phyloP scores from a whole-genome alignment of 1,284 basidiomycete species.

The Ceratobasidium sp. region DNA sequence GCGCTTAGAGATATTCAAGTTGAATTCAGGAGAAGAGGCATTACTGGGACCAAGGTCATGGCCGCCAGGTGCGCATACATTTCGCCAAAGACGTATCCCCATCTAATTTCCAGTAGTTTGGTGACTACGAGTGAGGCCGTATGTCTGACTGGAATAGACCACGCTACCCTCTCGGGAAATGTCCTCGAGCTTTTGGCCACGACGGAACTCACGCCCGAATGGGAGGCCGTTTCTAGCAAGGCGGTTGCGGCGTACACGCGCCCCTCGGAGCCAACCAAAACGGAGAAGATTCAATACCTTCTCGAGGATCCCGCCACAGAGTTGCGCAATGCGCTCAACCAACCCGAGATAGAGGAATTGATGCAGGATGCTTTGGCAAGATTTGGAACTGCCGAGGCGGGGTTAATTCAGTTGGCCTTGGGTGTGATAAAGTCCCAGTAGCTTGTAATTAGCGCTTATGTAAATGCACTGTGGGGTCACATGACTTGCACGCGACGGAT shows the following conservation, averaged over 20 bases:
- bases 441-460: constrained; percentile 27
- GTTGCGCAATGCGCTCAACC: constrained; percentile 41
- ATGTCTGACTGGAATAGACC: constrained; percentile 44
- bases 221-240: constrained; percentile 41
- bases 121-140: constrained; percentile 46
- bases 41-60: constrained; percentile 45
- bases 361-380: constrained; percentile 45
- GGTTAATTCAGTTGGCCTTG: constrained; percentile 44
- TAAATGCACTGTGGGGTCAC: constrained; percentile 20
- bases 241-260: constrained; percentile 43
- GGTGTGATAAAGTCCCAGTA: constrained; percentile 33
- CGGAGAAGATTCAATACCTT: constrained; percentile 40
- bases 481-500: constrained; percentile 37
- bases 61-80: constrained; percentile 46
- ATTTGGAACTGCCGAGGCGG: constrained; percentile 45
- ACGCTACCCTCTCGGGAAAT: constrained; percentile 45
- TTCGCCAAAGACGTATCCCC: neutral
- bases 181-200: constrained; percentile 43
- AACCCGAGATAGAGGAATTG: constrained; percentile 41
- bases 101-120: constrained; percentile 40
- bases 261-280: constrained; percentile 14
- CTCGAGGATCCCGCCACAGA: constrained; percentile 41
- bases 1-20: constrained; percentile 45
- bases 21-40: constrained; percentile 41
- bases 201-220: constrained; percentile 43